A percentile compares a stretch with the other conserved stretches of the same genome.
These are phyloP conservation scores for Aspergillus kassunensis DNA, from an alignment of 495 filamentous ascomycete species.

Conservation along the genomic window DNA sequence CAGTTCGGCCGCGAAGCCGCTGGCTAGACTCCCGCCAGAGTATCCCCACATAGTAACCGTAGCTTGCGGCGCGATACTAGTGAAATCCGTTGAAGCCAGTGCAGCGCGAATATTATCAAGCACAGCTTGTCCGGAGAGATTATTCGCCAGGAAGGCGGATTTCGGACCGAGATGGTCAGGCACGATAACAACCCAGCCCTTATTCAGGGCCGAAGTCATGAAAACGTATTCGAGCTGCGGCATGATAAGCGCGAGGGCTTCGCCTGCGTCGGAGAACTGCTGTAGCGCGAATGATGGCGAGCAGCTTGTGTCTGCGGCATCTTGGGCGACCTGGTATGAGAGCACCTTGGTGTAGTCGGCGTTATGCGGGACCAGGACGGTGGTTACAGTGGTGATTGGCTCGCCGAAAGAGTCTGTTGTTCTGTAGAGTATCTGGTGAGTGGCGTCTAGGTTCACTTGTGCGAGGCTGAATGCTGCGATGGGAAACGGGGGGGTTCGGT, in stretches of 20 bases:
- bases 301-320: slow-evolving; percentile 35
- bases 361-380: slow-evolving; percentile 41
- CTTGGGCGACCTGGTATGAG: slow-evolving; percentile 44
- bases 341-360: slow-evolving; percentile 30
- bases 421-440: slow-evolving; percentile 50
- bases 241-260: slow-evolving; percentile 21
- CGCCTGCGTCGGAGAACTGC: slow-evolving; percentile 9
- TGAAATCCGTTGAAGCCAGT: slow-evolving; percentile 20
- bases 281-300: slow-evolving; percentile 19
- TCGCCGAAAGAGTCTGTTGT: slow-evolving; percentile 42
- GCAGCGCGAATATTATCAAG: slow-evolving; percentile 46
- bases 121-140: slow-evolving; percentile 41
- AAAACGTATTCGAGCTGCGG: slow-evolving; percentile 22
- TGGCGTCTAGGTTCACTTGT: slow-evolving; percentile 30
- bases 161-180: slow-evolving; percentile 47
- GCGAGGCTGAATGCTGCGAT: slow-evolving; percentile 28
- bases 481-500: slow-evolving; percentile 27
- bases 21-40: slow-evolving; percentile 48
- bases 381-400: slow-evolving; percentile 47
- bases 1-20: slow-evolving; percentile 46
- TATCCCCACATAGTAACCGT: slow-evolving; percentile 47
- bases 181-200: slow-evolving; percentile 45
- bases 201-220: slow-evolving; percentile 29
- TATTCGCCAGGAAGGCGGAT: slow-evolving; percentile 39
- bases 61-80: slow-evolving; percentile 16